Evolutionary conservation across 2,329 filamentous ascomycete genomes (phyloP), one percentile per base, ranked within the genome.

Genomic region (Colletotrichum neosansevieriae): DNA sequence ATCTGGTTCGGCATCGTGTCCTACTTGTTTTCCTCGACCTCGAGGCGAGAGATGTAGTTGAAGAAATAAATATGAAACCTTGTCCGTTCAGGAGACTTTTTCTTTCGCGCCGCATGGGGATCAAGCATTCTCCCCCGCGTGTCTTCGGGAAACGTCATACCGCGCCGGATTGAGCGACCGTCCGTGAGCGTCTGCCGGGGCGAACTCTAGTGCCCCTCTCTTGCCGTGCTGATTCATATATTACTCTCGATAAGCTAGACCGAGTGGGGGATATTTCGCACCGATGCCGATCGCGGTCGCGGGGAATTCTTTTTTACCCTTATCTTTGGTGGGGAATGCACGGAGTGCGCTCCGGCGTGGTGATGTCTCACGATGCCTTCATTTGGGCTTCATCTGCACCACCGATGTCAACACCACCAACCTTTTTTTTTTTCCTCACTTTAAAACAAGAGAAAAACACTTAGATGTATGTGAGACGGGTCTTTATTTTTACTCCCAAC

Each of bases 1-100:
- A 66, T 63, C 44, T 75, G 71, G n/a, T 70, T 57, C 49, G 60
- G 45, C 54, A 67, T 58, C 50, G 53, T 70, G 21, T 47, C 50
- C 45, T 40, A 3, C 13, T 9, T 5, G 15, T 17, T n/a, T 15
- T 12, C 5, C 17, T 51, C 49, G 32, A n/a, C 32, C 7, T 21
- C 10, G 49, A 29, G 29, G 32, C 3, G 29, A n/a, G 49, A 38
- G 13, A 32, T 45, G 66, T 54, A 56, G 61, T 60, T 50, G 2
- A 66, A 54, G 34, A 56, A 40, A 29, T 29, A 29, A 9, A 7
- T 32, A 6, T 58, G 54, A 68, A 68, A 65, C 65, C 34, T 19
- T 42, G 32, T 19, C 17, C 19, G 32, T 42, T 21, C 7, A 36
- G 34, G 15, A n/a, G 0, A 2, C 11, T 3, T 45, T 29, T 29